Conservation (phyloP, 202 grass and related monocot genomes). For the Setaria viridis region DNA sequence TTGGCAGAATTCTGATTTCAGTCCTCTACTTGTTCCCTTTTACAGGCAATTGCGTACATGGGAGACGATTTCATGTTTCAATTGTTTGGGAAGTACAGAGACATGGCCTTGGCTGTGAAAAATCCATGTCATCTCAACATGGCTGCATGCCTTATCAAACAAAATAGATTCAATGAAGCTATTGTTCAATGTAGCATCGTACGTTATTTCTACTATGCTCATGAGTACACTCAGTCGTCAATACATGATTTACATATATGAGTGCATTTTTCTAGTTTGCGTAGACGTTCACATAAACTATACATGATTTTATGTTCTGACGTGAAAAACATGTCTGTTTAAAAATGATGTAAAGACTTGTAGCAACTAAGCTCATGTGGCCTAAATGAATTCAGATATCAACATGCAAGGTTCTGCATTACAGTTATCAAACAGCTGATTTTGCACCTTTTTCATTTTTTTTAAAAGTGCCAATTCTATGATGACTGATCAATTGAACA, state of each 20-base stretch:
- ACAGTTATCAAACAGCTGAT: background rate
- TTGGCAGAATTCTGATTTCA: slow-evolving; percentile 21
- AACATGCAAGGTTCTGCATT: background rate
- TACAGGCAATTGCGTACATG: slow-evolving; percentile 94
- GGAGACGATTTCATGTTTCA: slow-evolving; percentile 99
- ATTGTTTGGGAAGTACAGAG: slow-evolving; percentile 96
- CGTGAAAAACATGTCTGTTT: background rate
- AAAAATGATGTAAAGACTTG: background rate
- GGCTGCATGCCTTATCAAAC: slow-evolving; percentile 86
- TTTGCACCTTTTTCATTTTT: background rate
- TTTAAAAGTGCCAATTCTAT: background rate
- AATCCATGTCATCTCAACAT: slow-evolving; percentile 97
- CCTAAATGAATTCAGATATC: background rate
- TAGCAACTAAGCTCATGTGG: slow-evolving; percentile 11
- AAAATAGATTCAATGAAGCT: slow-evolving; percentile 77
- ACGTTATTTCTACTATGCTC: slow-evolving; percentile 40
- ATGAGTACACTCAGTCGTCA: slow-evolving; percentile 1
- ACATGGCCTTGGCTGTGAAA: slow-evolving; percentile 97
- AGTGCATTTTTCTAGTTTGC: background rate
- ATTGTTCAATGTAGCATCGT: slow-evolving; percentile 87
- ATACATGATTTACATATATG: background rate
- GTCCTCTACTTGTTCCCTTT: slow-evolving; percentile 18
- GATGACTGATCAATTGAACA: slow-evolving; percentile 24
- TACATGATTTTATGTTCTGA: background rate
- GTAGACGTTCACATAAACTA: background rate